Base-by-base conservation (phyloP, 345 rosid genomes). In the Xanthoceras sorbifolium region DNA sequence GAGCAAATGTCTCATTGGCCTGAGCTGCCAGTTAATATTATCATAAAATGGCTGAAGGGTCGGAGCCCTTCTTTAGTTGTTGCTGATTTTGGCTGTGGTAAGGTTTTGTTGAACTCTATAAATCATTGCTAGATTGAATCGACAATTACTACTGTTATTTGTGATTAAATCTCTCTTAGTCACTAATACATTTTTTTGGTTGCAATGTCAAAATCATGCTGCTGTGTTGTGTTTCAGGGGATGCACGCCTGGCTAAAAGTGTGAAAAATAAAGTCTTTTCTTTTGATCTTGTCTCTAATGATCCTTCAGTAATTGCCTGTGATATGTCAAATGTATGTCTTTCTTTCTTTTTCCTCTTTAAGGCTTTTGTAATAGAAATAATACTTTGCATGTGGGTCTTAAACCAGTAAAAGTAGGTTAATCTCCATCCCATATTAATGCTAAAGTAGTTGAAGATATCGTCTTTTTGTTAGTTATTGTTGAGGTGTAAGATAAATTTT, bases 61-160 rank as follows among this genome's bases (percentile, higher is more conserved):
- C 88, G 42, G 26, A 90, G 89, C 84, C 77, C 97, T 81, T 90
- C 97, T 72, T 72, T 96, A 76, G 83, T 87, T 14, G 94, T 96
- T n/a, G 97, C 99, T 73, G 99, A 96, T 90, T 96, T 96, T 80
- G 99, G 99, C 34, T 96, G 99, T 73, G 98, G 98, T 96, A 78
- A 93, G 91, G 36, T 67, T 82, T 70, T 76, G 11, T 76, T 68
- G 10, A 65, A 62, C 6, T 74, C 28, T 14, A 74, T 61, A 22
- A 69, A 62, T 18, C 23, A 14, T 55, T 77, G 44, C 69, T 57
- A 55, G 55, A 34, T 78, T 80, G 38, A 40, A 18, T 20, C 23
- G 67, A 50, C 18, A 54, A 42, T 77, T 29, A 2, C 66, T 44
- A 29, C 15, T n/a, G 29, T 23, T 71, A 12, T 59, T 29, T 18